Base-by-base conservation (phyloP, 2,329 filamentous ascomycete genomes). In the Botryotinia calthae region DNA sequence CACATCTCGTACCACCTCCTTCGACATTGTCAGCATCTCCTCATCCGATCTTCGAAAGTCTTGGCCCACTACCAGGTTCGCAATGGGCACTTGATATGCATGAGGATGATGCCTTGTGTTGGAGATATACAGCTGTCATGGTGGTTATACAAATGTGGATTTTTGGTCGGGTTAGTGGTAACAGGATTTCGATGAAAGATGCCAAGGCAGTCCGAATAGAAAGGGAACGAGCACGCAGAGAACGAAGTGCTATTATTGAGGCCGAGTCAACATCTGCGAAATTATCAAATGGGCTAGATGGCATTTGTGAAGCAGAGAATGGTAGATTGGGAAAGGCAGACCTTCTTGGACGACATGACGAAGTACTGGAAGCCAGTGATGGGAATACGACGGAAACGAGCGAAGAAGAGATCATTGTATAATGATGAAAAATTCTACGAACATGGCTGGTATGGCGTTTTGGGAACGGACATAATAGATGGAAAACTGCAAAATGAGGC, bases 111-210 rank as follows among this genome's bases (percentile, higher is more conserved):
- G 75, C 77, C 20, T 72, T 83, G n/a, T 83, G 82, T 71, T 83
- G 81, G 80, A 77, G 77, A 54, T 84, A 82, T 72, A 82, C 82
- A 31, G 75, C 77, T 18, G 68, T 83, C 64, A 83, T 83, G 80
- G 81, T 84, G 10, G 73, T 79, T 16, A 72, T 82, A 14, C 82
- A 83, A 69, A 72, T 83, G 42, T 74, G 80, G 31, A 80, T 79
- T 4, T 82, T 81, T 74, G 80, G 78, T 48, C 77, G 75, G 56
- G 78, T 82, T 9, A 74, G 68, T 37, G 77, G 78, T 16, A 79
- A 79, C 61, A 75, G 79, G 54, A 62, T 74, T 25, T 72, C 68
- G 58, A 76, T 75, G 69, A 77, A 75, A 72, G 75, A 69, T 46
- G 75, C 75, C 28, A 77, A 74, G 71, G 74, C 75, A 51, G 76